Evolutionary conservation across 2,329 filamentous ascomycete genomes (phyloP).

Genomic region (Rhinocladiella similis): DNA sequence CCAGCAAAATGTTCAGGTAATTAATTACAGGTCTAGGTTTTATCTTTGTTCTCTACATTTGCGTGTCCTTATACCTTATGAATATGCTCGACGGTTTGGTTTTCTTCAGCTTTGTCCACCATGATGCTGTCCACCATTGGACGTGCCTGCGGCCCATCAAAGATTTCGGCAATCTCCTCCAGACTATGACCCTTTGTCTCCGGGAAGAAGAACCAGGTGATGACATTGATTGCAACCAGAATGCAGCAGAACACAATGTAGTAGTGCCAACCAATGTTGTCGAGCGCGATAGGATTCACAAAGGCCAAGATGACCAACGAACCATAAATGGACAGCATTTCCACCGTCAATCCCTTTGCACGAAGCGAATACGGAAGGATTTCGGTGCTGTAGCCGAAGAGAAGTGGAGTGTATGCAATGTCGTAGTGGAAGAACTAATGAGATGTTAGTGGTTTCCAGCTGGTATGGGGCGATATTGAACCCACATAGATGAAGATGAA

Average conservation of each 20-base stretch:
- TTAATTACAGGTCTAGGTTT: no score
- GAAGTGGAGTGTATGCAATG: constrained; percentile 33
- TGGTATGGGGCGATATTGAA: constrained; percentile 29
- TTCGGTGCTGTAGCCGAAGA: constrained; percentile 46
- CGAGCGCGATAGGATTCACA: constrained; percentile 39
- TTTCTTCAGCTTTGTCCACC: neutral
- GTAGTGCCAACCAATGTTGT: constrained; percentile 36
- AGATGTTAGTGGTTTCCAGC: neutral
- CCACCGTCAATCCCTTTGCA: constrained; percentile 45
- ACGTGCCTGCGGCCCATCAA: constrained; percentile 4
- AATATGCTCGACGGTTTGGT: neutral
- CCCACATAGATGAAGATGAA: constrained; percentile 43
- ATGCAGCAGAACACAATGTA: constrained; percentile 39
- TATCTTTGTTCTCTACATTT: no score
- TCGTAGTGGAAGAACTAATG: constrained; percentile 33
- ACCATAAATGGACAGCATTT: constrained; percentile 28
- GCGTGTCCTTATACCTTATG: neutral
- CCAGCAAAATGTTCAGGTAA: no score
- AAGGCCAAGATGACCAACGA: constrained; percentile 31
- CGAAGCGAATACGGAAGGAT: constrained; percentile 51
- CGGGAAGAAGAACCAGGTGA: constrained; percentile 31
- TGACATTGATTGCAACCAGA: constrained; percentile 28
- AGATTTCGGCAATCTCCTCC: constrained; percentile 10
- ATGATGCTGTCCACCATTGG: neutral
- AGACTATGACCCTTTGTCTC: constrained; percentile 33